A percentile compares a stretch with the other conserved stretches of the same genome.
Conservation (phyloP, 2,329 filamentous ascomycete genomes). For the Achaetomium macrosporum region DNA sequence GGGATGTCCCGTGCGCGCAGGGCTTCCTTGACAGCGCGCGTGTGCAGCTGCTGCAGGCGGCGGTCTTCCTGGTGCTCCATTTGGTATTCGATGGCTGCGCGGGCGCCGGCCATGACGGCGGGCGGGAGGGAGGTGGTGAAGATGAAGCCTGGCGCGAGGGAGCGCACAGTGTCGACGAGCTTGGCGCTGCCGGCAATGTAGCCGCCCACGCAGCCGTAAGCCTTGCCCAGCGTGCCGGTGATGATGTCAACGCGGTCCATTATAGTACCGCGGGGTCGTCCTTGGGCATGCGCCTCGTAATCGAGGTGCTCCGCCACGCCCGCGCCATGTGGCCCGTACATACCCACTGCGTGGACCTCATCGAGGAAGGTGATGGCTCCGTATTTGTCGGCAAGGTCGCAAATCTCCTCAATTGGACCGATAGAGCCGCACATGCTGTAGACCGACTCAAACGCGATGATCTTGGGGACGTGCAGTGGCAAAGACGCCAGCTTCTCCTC, state of each 20-base stretch:
- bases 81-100: conserved; percentile 90
- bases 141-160: conserved; percentile 93
- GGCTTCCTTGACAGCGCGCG: conserved; percentile 84
- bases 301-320: conserved; percentile 97
- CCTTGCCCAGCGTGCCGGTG: conserved; percentile 93
- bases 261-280: conserved; percentile 71
- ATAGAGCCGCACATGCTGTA: conserved; percentile 99
- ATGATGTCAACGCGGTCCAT: conserved; percentile 98
- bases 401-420: conserved; percentile 91
- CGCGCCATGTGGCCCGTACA: conserved; percentile 95
- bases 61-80: conserved; percentile 79
- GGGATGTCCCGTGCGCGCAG: conserved; percentile 77
- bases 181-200: conserved; percentile 89
- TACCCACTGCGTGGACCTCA: conserved; percentile 97
- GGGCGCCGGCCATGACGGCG: conserved; percentile 92
- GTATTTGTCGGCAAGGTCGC: conserved; percentile 94
- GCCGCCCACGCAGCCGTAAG: conserved; percentile 93
- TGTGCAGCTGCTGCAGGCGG: conserved; percentile 90
- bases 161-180: conserved; percentile 88
- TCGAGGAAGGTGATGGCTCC: conserved; percentile 96
- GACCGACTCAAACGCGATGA: conserved; percentile 97
- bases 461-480: conserved; percentile 81
- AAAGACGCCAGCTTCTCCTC: conserved; percentile 88
- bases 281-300: conserved; percentile 75
- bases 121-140: conserved; percentile 97